Conservation (phyloP, 1,284 basidiomycete genomes). For the Fomitopsis betulina region DNA sequence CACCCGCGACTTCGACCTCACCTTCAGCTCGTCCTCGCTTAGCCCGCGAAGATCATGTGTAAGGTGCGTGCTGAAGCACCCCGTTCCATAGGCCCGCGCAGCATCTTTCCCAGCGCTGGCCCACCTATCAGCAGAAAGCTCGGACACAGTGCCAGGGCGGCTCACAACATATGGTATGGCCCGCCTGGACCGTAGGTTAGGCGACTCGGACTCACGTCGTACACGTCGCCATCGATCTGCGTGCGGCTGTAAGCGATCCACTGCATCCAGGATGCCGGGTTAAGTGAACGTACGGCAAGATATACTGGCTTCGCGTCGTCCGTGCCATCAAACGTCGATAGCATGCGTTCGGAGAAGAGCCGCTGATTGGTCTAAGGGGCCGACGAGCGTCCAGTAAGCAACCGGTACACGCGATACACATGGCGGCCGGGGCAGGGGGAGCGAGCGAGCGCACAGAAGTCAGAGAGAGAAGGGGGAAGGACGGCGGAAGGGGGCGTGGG, state of each 20-base stretch:
- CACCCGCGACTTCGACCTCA: constrained; percentile 22
- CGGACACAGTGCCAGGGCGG: constrained; percentile 13
- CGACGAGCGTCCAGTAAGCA: constrained; percentile 5
- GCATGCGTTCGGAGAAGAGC: constrained; percentile 67
- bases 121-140: background rate
- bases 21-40: constrained; percentile 64
- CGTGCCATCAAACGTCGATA: constrained; percentile 75
- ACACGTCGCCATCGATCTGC: constrained; percentile 89
- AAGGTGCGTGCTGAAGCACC: constrained; percentile 85
- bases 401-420: background rate
- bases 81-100: constrained; percentile 86
- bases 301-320: constrained; percentile 74
- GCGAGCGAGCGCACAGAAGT: no score
- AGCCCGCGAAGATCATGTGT: constrained; percentile 89
- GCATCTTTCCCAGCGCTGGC: constrained; percentile 83
- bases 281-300: constrained; percentile 61
- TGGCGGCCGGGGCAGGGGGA: background rate
- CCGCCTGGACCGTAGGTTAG: constrained; percentile 89
- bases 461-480: background rate
- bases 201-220: constrained; percentile 78
- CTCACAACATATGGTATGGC: constrained; percentile 80
- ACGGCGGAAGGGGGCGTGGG: background rate
- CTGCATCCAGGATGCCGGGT: background rate
- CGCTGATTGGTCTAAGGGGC: constrained; percentile 44
- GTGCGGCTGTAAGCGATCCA: background rate